Evolutionary conservation across 495 filamentous ascomycete genomes (phyloP), one percentile per base, ranked within the genome.

Genomic region (Diplogelasinospora grovesii): DNA sequence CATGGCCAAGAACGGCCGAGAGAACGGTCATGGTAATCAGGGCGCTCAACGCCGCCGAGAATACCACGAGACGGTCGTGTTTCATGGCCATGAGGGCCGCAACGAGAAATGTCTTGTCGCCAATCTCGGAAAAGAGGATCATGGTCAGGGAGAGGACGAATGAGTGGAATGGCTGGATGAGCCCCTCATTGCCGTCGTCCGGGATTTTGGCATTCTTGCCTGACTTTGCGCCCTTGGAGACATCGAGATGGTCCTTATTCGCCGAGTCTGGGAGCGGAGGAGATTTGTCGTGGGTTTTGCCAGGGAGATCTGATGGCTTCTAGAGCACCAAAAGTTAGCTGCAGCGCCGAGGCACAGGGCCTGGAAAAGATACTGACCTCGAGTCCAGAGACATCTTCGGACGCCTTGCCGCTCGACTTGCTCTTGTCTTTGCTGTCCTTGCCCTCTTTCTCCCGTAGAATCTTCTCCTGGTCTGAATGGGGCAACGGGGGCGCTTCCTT

Each of bases 1-100:
- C 86, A 47, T 98, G 92, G 15, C 92, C 92, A 8, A 97, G 69
- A n/a, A 98, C 68, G 11, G 92, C 93, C 5, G 92, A 97, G n/a
- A 98, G 75, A 16, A 97, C 75, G 0, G 93, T 96, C 92, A 98
- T 98, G 57, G 80, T 74, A 38, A 94, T 78, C 36, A 98, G 67
- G 16, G 92, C 94, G 45, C 79, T 73, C 52, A 97, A 87, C n/a
- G 92, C 92, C 5, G 92, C 87, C 6, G 85, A 80, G 66, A 97
- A 98, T 28, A 98, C 93, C 9, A 95, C 71, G 39, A 96, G 61
- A 22, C 90, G 86, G 29, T 92, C 83, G 57, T 98, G 89, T 50
- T 95, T 87, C 92, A 98, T 98, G 2, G 92, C 92, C 92, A 98
- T 98, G 15, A 98, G 74, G 18, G 92, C 92, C 10, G 92, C 92